These are phyloP conservation scores for Glycine soja DNA, from an alignment of 306 rosid genomes.

Conservation along the genomic window DNA sequence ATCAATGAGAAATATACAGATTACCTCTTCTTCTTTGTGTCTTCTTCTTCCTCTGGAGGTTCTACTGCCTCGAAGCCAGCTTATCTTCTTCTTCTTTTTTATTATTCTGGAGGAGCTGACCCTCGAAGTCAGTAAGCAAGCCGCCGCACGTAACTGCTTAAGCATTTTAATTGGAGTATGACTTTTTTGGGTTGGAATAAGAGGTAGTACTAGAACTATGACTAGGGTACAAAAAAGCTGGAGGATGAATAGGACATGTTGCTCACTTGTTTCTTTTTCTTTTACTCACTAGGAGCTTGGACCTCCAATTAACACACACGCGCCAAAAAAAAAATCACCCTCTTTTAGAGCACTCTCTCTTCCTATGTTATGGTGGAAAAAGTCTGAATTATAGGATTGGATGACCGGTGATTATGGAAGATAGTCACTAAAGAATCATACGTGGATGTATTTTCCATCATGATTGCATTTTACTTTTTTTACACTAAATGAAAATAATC, in stretches of 20 bases:
- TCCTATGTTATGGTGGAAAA: neutral
- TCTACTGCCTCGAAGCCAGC: too few relatives aligned
- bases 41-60: too few relatives aligned
- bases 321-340: neutral
- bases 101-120: too few relatives aligned
- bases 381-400: too few relatives aligned
- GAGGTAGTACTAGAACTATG: neutral
- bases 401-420: too few relatives aligned
- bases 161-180: constrained; percentile 34
- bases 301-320: neutral
- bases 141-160: too few relatives aligned
- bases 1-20: too few relatives aligned
- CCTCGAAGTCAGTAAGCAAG: too few relatives aligned
- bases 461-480: neutral
- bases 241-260: constrained; percentile 49
- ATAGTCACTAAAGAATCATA: too few relatives aligned
- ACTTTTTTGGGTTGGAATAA: constrained; percentile 46
- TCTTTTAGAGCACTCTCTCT: neutral
- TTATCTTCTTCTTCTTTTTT: too few relatives aligned
- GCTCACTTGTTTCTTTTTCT: neutral
- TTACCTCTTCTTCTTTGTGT: too few relatives aligned
- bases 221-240: constrained; percentile 57
- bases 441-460: too few relatives aligned
- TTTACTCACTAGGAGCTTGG: constrained; percentile 2
- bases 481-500: neutral